Evolutionary conservation across 345 rosid genomes (phyloP).

Genomic region (Salix caprea): DNA sequence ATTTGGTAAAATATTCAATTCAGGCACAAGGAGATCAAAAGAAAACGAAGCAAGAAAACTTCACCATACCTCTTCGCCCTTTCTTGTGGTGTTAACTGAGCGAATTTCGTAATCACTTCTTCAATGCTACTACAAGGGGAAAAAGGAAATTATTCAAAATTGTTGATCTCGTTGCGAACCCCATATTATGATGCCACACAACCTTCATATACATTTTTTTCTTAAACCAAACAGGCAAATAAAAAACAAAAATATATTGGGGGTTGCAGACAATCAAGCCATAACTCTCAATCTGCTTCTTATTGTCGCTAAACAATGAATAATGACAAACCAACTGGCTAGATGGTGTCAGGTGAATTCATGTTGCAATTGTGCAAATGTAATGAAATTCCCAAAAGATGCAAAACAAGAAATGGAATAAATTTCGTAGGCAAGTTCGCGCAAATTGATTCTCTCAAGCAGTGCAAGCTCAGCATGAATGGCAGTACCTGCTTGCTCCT

Average conservation of each 20-base stretch:
- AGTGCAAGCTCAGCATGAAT: not conserved
- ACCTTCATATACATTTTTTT: not conserved
- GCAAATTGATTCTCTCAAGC: not conserved
- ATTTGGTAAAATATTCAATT: not conserved
- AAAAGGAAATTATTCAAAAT: not conserved
- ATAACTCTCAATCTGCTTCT: not conserved
- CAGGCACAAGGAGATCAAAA: not conserved
- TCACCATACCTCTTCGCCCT: slow-evolving; percentile 25
- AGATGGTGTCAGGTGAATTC: not conserved
- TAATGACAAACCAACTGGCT: not conserved
- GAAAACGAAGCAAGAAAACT: not conserved
- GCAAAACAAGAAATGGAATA: not conserved
- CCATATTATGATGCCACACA: not conserved
- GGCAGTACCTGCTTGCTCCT: slow-evolving; percentile 51
- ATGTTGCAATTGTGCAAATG: not conserved
- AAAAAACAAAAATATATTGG: not conserved
- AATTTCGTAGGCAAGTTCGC: not conserved
- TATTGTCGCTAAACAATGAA: not conserved
- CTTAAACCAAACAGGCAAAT: not conserved
- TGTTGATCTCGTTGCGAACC: not conserved
- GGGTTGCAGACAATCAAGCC: not conserved
- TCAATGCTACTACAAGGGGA: slow-evolving; percentile 13
- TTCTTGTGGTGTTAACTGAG: slow-evolving; percentile 30
- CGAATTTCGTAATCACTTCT: slow-evolving; percentile 25
- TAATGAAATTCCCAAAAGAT: not conserved